A percentile compares a stretch with the other conserved stretches of the same genome.
phyloP scores from a whole-genome alignment of 2,329 filamentous ascomycete species.

The Elsinoe batatas region DNA sequence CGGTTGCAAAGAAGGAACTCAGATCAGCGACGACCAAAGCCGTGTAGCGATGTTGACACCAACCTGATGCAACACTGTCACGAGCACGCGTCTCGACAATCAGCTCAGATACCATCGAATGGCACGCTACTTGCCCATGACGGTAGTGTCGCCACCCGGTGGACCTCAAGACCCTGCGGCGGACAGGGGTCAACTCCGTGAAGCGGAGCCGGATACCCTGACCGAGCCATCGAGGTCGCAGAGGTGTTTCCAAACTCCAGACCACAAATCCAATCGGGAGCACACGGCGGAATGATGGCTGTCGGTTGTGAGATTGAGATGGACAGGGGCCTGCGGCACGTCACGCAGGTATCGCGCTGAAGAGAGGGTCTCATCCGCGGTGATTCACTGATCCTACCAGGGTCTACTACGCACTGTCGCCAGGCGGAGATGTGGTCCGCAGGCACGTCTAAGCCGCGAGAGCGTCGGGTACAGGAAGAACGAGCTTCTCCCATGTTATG shows the following conservation, averaged over 20 bases:
- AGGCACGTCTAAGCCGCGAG: not conserved
- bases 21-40: no score
- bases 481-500: no score
- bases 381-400: no score
- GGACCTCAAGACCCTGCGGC: not conserved
- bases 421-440: not conserved
- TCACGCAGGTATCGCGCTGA: no score
- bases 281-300: not conserved
- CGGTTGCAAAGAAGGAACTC: no score
- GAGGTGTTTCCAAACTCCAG: not conserved
- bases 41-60: no score
- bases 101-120: no score
- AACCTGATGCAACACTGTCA: no score
- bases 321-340: not conserved
- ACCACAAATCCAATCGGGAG: not conserved
- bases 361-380: no score
- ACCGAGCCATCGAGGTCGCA: not conserved
- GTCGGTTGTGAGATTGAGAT: not conserved
- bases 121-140: no score
- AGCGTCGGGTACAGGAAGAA: not conserved
- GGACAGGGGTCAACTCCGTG: not conserved
- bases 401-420: no score
- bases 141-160: not conserved
- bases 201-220: not conserved
- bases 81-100: no score